Evolutionary conservation across 257 asterid genomes (phyloP).

Genomic region (Solanum dulcamara): DNA sequence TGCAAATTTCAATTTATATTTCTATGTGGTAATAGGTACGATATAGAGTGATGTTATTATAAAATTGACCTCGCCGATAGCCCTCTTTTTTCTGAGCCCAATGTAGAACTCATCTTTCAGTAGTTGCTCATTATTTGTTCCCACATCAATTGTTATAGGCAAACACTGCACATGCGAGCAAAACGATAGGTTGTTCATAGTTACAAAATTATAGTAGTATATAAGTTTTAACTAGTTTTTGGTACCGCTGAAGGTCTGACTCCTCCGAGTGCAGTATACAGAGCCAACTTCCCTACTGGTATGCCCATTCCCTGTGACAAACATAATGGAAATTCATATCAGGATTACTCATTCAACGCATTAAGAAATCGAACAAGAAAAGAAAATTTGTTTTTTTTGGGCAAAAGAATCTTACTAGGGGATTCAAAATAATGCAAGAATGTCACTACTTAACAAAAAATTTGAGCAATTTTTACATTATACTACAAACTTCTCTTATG

Average conservation of each 20-base stretch:
- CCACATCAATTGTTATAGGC: conserved; percentile 87
- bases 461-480: background rate
- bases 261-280: conserved; percentile 92
- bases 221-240: background rate
- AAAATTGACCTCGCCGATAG: conserved; percentile 63
- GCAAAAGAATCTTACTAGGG: background rate
- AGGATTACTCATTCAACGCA: background rate
- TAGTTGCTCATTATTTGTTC: conserved; percentile 74
- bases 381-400: background rate
- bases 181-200: background rate
- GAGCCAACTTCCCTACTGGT: conserved; percentile 89
- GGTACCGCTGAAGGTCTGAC: conserved; percentile 88
- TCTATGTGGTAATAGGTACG: background rate
- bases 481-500: background rate
- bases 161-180: conserved; percentile 44
- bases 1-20: background rate
- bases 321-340: background rate
- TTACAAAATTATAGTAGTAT: background rate
- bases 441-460: background rate
- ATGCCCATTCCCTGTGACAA: conserved; percentile 85
- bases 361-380: background rate
- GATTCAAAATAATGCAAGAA: background rate
- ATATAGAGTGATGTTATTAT: background rate
- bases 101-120: conserved; percentile 83
- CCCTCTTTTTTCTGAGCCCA: conserved; percentile 77